Percentiles rank a stretch among this genome's conserved stretches.
phyloP scores from a whole-genome alignment of 139 green algal species.

The Chara braunii region DNA sequence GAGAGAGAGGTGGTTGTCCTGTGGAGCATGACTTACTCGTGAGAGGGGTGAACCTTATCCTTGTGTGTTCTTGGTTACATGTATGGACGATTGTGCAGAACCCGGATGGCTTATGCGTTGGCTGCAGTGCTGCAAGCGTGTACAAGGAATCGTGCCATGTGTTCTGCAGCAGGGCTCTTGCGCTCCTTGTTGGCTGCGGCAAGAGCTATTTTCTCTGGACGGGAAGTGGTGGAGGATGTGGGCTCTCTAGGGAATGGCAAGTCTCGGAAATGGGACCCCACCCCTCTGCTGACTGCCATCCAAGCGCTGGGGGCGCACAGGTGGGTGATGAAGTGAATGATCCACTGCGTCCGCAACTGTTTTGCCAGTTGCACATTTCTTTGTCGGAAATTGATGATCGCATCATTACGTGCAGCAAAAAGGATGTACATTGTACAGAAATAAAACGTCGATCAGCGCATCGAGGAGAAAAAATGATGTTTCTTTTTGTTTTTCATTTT shows the following conservation, averaged over 20 bases:
- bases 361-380: no score
- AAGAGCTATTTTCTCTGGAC: neutral
- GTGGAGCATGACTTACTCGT: neutral
- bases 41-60: neutral
- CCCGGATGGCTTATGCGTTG: neutral
- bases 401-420: no score
- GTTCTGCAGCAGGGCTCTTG: neutral
- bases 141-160: slow-evolving; percentile 25
- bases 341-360: no score
- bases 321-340: no score
- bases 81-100: slow-evolving; percentile 6
- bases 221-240: slow-evolving; percentile 1
- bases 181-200: neutral
- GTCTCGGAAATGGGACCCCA: slow-evolving; percentile 4
- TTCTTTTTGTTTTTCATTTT: no score
- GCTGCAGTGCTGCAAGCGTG: slow-evolving; percentile 2
- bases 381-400: no score
- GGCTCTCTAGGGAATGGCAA: neutral
- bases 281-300: slow-evolving; percentile 6
- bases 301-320: slow-evolving; percentile 11
- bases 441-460: no score
- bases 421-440: no score
- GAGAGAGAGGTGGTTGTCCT: no score
- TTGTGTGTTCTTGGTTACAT: neutral
- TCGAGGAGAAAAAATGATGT: no score